phyloP scores from a whole-genome alignment of 352 stramenopile species.

The Phytophthora multivora region DNA sequence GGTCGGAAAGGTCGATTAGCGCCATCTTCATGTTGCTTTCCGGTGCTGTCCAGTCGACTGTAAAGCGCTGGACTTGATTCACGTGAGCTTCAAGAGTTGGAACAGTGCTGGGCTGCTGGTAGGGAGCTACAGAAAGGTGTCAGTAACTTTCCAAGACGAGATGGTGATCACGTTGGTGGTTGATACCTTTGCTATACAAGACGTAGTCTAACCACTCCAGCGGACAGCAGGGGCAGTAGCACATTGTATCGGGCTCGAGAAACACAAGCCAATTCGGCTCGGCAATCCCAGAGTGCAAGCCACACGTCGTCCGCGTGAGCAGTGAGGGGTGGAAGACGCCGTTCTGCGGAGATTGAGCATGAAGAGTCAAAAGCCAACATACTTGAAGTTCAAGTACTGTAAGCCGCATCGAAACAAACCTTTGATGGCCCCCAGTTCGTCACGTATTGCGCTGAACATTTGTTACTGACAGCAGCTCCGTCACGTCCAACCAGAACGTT shows the following conservation, averaged over 20 bases:
- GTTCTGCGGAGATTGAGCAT: constrained; percentile 36
- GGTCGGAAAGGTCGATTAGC: constrained; percentile 75
- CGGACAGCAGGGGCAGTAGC: constrained; percentile 81
- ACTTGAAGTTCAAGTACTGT: too few species aligned
- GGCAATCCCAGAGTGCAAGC: constrained; percentile 15
- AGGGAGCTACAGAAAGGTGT: constrained; percentile 43
- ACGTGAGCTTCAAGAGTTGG: constrained; percentile 64
- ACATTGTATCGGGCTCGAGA: constrained; percentile 52
- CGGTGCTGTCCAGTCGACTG: constrained; percentile 65
- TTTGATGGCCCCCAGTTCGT: constrained; percentile 69
- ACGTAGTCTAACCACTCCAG: constrained; percentile 88
- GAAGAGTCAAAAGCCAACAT: background rate
- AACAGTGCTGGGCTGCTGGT: constrained; percentile 60
- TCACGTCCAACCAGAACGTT: constrained; percentile 85
- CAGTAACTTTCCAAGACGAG: too few species aligned
- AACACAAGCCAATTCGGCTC: constrained; percentile 42
- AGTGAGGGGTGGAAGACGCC: constrained; percentile 53
- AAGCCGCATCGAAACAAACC: constrained; percentile 23
- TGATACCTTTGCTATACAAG: constrained; percentile 66
- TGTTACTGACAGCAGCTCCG: constrained; percentile 74
- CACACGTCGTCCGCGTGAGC: constrained; percentile 60
- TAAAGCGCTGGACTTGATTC: constrained; percentile 61
- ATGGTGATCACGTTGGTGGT: too few species aligned
- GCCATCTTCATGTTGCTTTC: constrained; percentile 61
- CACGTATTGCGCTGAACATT: constrained; percentile 69